These are phyloP conservation scores for Nitzschia palea DNA, from an alignment of 108 stramenopile species.

Conservation along the genomic window DNA sequence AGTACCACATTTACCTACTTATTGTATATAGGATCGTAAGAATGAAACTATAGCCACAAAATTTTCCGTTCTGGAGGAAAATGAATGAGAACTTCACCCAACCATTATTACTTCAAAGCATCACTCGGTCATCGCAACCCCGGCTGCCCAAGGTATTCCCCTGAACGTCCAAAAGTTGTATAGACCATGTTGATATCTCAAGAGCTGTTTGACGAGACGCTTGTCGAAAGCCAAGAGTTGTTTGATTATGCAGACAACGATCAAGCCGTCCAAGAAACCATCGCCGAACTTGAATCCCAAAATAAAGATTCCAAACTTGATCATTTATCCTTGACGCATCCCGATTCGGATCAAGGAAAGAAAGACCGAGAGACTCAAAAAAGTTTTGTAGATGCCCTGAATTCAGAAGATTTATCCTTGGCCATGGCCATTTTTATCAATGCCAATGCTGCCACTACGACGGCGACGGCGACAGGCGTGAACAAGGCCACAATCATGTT, in stretches of 20 bases:
- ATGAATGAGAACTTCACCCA: too few relatives aligned
- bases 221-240: slow-evolving; percentile 74
- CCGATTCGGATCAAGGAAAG: slow-evolving; percentile 41
- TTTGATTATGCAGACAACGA: slow-evolving; percentile 60
- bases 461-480: neutral
- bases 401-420: neutral
- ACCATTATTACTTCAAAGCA: too few relatives aligned
- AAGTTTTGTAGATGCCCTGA: slow-evolving; percentile 17
- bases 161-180: too few relatives aligned
- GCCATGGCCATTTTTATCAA: neutral
- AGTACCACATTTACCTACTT: too few relatives aligned
- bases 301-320: slow-evolving; percentile 7
- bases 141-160: too few relatives aligned
- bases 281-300: slow-evolving; percentile 50
- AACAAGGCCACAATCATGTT: neutral
- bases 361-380: slow-evolving; percentile 15
- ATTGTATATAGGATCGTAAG: too few relatives aligned
- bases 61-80: too few relatives aligned
- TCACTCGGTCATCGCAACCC: too few relatives aligned
- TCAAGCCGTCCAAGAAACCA: slow-evolving; percentile 74
- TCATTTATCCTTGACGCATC: slow-evolving; percentile 63
- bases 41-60: too few relatives aligned
- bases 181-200: slow-evolving; percentile 54
- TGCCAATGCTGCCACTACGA: neutral
- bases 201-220: slow-evolving; percentile 75